Conservation (phyloP, 1,284 basidiomycete genomes). For the Porogramme epimiltina region DNA sequence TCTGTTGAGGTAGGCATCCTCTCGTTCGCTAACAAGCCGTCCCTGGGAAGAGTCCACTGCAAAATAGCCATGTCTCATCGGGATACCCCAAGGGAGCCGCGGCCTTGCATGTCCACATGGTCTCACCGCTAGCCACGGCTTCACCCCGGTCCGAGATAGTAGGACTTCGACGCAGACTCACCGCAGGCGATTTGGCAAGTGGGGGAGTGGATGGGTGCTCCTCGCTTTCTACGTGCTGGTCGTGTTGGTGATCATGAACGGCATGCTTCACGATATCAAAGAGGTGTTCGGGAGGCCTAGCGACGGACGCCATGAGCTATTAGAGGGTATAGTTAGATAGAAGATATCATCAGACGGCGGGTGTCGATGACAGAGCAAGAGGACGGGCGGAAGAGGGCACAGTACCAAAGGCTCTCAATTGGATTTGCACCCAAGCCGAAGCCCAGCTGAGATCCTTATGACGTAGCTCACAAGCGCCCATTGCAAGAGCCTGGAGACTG, state of each 20-base stretch:
- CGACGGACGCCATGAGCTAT: conserved; percentile 26
- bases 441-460: too few species aligned
- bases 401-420: too few species aligned
- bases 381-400: too few species aligned
- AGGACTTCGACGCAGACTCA: background rate
- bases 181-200: conserved; percentile 14
- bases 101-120: background rate
- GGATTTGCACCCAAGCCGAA: too few species aligned
- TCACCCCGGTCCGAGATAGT: background rate
- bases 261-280: conserved; percentile 26
- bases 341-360: background rate
- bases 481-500: too few species aligned
- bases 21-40: too few species aligned
- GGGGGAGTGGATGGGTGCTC: conserved; percentile 26
- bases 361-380: background rate
- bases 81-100: too few species aligned
- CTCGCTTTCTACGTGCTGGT: conserved; percentile 5
- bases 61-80: too few species aligned
- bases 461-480: too few species aligned
- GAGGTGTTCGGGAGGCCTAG: conserved; percentile 25
- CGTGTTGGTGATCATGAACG: conserved; percentile 14
- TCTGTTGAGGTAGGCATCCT: too few species aligned
- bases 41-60: too few species aligned
- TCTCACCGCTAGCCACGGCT: background rate
- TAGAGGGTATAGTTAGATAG: background rate